Evolutionary conservation across 139 green algal genomes (phyloP).

Genomic region (Volvox reticuliferus): DNA sequence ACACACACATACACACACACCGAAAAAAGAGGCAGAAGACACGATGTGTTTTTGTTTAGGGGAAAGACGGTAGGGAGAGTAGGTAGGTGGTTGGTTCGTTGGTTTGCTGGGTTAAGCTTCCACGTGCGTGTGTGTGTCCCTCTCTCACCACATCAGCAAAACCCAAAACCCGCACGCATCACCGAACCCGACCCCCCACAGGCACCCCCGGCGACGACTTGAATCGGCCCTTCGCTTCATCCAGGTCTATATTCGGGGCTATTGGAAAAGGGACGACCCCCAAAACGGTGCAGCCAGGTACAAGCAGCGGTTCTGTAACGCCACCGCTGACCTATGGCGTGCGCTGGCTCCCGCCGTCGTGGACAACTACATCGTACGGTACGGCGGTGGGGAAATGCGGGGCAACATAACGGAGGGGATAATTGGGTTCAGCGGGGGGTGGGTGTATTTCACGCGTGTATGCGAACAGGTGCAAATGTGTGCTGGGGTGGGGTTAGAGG

Average conservation of each 20-base stretch:
- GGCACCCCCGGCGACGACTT: not conserved
- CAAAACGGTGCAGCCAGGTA: not conserved
- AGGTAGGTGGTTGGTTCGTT: not conserved
- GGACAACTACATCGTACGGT: conserved; percentile 45
- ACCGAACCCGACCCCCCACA: not conserved
- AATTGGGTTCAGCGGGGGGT: not conserved
- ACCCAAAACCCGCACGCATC: too few relatives aligned
- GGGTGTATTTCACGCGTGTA: not conserved
- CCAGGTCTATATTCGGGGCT: not conserved
- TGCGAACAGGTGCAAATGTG: not conserved
- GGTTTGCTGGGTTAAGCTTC: not conserved
- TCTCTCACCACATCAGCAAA: too few relatives aligned
- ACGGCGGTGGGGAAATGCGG: not conserved
- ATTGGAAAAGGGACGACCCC: not conserved
- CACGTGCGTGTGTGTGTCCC: too few relatives aligned
- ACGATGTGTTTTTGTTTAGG: not conserved
- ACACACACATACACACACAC: too few relatives aligned
- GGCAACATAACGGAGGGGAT: not conserved
- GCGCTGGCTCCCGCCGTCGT: not conserved
- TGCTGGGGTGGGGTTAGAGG: not conserved
- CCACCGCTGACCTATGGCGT: not conserved
- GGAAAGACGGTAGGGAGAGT: not conserved
- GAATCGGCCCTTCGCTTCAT: conserved; percentile 7
- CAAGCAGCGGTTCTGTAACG: not conserved
- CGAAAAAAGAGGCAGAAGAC: too few relatives aligned